Conservation (phyloP, 805 yeast species). For the Candida sanyiensis region DNA sequence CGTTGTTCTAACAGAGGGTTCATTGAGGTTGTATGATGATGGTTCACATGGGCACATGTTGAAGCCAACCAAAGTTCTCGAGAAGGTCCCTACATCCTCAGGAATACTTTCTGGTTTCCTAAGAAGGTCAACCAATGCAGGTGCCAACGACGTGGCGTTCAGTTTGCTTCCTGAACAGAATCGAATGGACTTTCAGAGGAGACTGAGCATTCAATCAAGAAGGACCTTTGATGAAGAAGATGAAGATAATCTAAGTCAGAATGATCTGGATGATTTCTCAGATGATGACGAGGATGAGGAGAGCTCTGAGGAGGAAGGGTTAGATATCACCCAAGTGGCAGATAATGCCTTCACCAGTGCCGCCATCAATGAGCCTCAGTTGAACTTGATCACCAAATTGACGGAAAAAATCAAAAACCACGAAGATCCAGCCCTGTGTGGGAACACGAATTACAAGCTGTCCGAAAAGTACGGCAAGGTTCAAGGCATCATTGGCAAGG, state of each 20-base stretch:
- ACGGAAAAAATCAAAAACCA: conserved; percentile 41
- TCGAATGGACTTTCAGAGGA: conserved; percentile 24
- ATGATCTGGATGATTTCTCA: too few species aligned
- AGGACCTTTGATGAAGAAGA: conserved; percentile 19
- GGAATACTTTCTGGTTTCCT: conserved; percentile 23
- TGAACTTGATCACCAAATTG: conserved; percentile 42
- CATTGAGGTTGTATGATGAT: conserved; percentile 19
- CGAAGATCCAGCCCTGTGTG: conserved; percentile 14
- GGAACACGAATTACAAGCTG: conserved; percentile 29
- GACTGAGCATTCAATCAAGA: conserved; percentile 25
- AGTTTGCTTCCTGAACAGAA: conserved; percentile 26
- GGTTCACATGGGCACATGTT: conserved; percentile 24
- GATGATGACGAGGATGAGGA: conserved; percentile 8
- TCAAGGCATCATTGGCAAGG: conserved; percentile 72
- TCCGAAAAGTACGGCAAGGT: conserved; percentile 45
- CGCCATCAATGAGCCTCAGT: conserved; percentile 46
- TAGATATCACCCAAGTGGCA: background rate
- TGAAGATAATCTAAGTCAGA: conserved; percentile 12
- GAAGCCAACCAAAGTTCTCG: conserved; percentile 19
- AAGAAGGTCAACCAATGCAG: conserved; percentile 12
- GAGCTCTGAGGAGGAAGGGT: conserved; percentile 6
- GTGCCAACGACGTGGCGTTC: conserved; percentile 20
- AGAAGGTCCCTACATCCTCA: conserved; percentile 18
- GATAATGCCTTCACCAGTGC: conserved; percentile 23
- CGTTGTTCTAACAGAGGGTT: conserved; percentile 12